Conservation (phyloP, 306 rosid genomes). For the Gynostemma pentaphyllum region DNA sequence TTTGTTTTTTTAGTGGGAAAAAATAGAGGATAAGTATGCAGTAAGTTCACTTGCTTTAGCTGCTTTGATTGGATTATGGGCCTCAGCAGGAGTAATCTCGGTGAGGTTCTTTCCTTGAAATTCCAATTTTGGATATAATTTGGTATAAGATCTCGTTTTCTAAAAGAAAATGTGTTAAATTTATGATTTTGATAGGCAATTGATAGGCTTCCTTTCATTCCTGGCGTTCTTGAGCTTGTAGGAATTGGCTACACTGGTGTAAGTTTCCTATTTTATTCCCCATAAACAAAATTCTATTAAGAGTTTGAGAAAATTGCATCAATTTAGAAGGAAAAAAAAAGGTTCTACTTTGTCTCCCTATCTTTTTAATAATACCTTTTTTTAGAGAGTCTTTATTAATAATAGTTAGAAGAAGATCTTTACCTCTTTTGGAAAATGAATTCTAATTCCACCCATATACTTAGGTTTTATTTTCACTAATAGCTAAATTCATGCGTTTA, state of each 20-base stretch:
- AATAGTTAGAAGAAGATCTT: no score
- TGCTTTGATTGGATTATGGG: slow-evolving; percentile 52
- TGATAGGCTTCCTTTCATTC: slow-evolving; percentile 86
- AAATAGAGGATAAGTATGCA: slow-evolving; percentile 89
- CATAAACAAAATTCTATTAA: neutral
- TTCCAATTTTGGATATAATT: no score
- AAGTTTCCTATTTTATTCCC: slow-evolving; percentile 14
- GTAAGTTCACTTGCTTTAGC: slow-evolving; percentile 58
- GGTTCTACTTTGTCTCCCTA: no score
- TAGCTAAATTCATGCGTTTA: no score
- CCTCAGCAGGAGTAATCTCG: slow-evolving; percentile 58
- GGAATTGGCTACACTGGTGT: slow-evolving; percentile 95
- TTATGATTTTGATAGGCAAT: slow-evolving; percentile 49
- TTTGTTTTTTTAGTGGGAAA: slow-evolving; percentile 52
- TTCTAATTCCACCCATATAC: no score
- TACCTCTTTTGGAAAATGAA: no score
- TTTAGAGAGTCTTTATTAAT: no score
- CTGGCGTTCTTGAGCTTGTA: slow-evolving; percentile 71
- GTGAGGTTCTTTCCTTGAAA: slow-evolving; percentile 23
- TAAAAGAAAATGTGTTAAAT: neutral
- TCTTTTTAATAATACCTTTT: no score
- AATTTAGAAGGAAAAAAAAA: no score
- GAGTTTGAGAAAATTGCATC: neutral
- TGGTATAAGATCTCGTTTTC: no score
- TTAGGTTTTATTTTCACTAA: no score